Conservation (phyloP, 2,329 filamentous ascomycete genomes). For the Purpureocillium takamizusanense region DNA sequence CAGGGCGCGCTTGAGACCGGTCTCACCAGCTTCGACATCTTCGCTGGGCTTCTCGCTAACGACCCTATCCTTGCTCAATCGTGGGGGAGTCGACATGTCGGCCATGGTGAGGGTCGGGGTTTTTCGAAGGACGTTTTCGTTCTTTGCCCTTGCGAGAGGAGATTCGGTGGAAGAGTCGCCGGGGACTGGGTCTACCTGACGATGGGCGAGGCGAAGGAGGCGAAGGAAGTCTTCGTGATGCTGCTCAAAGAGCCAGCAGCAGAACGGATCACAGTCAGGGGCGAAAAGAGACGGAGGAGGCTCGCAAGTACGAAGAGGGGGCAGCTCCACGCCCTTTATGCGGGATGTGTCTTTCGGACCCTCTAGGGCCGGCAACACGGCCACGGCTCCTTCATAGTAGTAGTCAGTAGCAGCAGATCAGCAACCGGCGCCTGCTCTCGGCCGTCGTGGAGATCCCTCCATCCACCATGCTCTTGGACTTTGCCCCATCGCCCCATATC, state of each 20-base stretch:
- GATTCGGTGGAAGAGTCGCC: neutral
- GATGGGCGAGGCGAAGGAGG: neutral
- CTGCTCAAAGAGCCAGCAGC: neutral
- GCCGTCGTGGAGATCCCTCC: neutral
- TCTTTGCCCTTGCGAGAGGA: neutral
- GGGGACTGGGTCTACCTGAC: slow-evolving; percentile 2
- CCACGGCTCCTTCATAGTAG: too few relatives aligned
- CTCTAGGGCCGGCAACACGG: too few relatives aligned
- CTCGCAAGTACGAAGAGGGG: neutral
- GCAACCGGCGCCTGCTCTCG: neutral
- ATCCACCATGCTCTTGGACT: neutral
- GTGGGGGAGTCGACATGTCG: slow-evolving; percentile 19
- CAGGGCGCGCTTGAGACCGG: slow-evolving; percentile 27
- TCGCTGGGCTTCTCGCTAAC: slow-evolving; percentile 1
- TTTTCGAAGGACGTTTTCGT: neutral
- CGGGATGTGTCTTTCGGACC: neutral
- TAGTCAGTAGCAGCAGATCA: too few relatives aligned
- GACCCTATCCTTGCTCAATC: slow-evolving; percentile 17
- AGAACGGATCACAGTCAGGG: neutral
- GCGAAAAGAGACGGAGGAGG: neutral
- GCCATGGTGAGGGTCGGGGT: slow-evolving; percentile 2
- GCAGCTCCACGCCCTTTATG: slow-evolving; percentile 1
- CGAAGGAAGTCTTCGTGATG: neutral
- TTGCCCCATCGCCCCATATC: neutral
- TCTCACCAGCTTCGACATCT: slow-evolving; percentile 26